Percentiles rank a stretch among this genome's conserved stretches.
Conservation (phyloP, 108 stramenopile species). For the Epipyxis sp. region DNA sequence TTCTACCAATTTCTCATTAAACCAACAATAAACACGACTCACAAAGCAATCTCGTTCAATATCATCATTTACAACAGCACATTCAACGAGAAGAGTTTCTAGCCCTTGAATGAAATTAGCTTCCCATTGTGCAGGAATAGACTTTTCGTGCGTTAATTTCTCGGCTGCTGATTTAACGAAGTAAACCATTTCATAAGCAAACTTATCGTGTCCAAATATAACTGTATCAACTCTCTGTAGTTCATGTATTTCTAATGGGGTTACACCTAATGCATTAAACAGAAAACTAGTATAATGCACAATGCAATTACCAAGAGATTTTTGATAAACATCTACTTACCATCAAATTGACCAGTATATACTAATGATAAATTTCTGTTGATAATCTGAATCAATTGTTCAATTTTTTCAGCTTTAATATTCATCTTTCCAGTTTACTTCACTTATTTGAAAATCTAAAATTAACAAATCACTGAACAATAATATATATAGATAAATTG, state of each 20-base stretch:
- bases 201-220: constrained; percentile 27
- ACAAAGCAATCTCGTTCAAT: constrained; percentile 32
- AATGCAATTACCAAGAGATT: neutral
- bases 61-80: constrained; percentile 27
- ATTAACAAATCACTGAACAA: too few species aligned
- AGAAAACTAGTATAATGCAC: neutral
- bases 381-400: constrained; percentile 27
- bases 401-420: constrained; percentile 28
- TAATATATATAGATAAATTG: too few species aligned
- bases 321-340: neutral
- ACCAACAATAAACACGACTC: constrained; percentile 31
- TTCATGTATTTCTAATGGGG: neutral
- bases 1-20: constrained; percentile 24
- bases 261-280: neutral
- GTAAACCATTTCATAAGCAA: constrained; percentile 28
- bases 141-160: neutral
- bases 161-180: constrained; percentile 4
- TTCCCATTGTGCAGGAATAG: constrained; percentile 12
- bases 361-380: constrained; percentile 8
- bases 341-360: constrained; percentile 25
- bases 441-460: constrained; percentile 11
- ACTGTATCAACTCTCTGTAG: constrained; percentile 10
- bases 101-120: neutral
- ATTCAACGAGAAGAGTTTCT: constrained; percentile 21
- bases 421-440: too few species aligned